Percentiles rank a stretch among this genome's conserved stretches.
Evolutionary conservation across 345 rosid genomes (phyloP).

Genomic region (Carallia brachiata): DNA sequence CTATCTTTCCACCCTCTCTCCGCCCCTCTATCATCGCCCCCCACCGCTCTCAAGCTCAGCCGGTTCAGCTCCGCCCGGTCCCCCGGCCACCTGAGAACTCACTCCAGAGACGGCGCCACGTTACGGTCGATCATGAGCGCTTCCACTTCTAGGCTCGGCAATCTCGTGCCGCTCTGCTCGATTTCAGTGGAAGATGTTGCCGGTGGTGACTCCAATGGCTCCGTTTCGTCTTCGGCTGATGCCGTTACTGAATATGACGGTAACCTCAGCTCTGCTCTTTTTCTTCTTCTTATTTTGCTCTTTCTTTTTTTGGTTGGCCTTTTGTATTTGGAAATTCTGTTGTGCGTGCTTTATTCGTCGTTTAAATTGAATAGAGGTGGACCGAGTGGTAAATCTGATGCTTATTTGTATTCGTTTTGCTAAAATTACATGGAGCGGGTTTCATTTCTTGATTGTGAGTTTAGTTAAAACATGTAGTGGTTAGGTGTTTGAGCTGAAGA

Average conservation of each 20-base stretch:
- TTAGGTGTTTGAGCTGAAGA: too few species aligned
- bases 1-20: slow-evolving; percentile 29
- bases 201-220: slow-evolving; percentile 31
- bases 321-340: too few species aligned
- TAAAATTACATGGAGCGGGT: too few species aligned
- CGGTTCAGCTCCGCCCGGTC: slow-evolving; percentile 26
- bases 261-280: slow-evolving; percentile 5
- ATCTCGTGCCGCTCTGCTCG: slow-evolving; percentile 43
- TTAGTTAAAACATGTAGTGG: too few species aligned
- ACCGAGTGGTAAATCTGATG: too few species aligned
- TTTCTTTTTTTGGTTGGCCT: too few species aligned
- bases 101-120: slow-evolving; percentile 14
- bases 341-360: too few species aligned
- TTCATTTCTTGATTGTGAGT: too few species aligned
- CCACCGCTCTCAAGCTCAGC: slow-evolving; percentile 20
- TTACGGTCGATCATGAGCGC: slow-evolving; percentile 36
- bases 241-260: slow-evolving; percentile 53
- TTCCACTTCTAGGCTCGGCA: slow-evolving; percentile 41
- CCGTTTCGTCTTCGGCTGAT: slow-evolving; percentile 25
- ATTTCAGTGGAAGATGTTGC: slow-evolving; percentile 44
- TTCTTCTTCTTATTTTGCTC: neutral
- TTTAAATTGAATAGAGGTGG: too few species aligned
- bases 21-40: slow-evolving; percentile 22
- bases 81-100: slow-evolving; percentile 39
- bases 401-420: too few species aligned